Conservation (phyloP, 208 protist species). For the Leishmania tarentolae region DNA sequence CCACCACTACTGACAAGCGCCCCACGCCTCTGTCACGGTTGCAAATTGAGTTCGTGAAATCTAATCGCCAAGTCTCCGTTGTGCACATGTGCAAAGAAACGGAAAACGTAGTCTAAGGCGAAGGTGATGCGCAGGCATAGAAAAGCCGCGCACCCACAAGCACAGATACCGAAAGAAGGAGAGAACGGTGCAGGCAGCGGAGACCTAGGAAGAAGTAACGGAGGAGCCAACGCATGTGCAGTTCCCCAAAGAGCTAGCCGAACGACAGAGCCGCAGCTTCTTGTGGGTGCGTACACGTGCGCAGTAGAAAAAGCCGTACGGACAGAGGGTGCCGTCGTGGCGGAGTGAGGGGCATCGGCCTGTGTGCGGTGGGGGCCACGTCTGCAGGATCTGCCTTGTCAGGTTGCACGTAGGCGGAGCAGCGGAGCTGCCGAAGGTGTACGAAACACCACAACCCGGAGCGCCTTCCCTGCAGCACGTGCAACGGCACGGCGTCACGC, state of each 20-base stretch:
- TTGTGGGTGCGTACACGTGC: neutral
- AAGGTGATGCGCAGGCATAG: neutral
- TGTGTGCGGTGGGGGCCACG: neutral
- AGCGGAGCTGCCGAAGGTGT: neutral
- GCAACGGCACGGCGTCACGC: neutral
- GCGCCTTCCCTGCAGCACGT: neutral
- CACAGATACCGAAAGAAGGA: too few relatives aligned
- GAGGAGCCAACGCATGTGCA: neutral
- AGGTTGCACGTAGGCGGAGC: neutral
- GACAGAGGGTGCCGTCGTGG: neutral
- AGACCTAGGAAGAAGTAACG: neutral
- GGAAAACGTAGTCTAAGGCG: neutral
- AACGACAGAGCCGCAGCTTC: neutral
- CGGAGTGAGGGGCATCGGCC: neutral
- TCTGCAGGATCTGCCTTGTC: neutral
- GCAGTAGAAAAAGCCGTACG: too few relatives aligned
- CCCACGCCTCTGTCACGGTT: neutral
- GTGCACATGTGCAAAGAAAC: neutral
- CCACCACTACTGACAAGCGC: neutral
- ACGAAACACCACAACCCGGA: neutral
- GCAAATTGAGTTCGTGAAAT: neutral
- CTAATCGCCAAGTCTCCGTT: neutral
- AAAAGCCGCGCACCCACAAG: neutral
- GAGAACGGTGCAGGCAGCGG: too few relatives aligned
- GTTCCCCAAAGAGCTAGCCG: neutral